Base-by-base conservation (phyloP, 208 protist species). In the Crithidia thermophila region DNA sequence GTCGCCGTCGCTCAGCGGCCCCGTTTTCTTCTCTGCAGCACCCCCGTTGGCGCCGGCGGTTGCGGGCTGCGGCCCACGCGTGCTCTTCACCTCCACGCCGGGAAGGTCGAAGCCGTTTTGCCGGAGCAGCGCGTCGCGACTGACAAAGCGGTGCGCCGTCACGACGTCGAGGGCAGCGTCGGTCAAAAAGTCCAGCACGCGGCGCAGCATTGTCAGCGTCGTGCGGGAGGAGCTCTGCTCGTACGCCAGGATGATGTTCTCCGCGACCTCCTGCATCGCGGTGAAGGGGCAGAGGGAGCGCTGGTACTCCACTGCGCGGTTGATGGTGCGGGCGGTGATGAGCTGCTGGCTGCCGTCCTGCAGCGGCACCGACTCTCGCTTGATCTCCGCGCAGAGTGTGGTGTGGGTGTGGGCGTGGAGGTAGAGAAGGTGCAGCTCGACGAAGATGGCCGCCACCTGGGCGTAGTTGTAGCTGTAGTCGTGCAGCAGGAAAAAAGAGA, bases 401-500 rank as follows among this genome's bases (percentile, higher is more conserved):
- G 65, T 71, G 71, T 96, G 91, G 10, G 50, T 30, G 63, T 96
- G 91, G 14, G 66, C 43, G 46, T 77, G 58, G 10, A 46, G 57
- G 56, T 69, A 75, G 51, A 96, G 82, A 23, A 90, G 68, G 58
- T 80, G 56, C 45, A 94, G 60, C 50, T 94, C 60, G 7, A 91
- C 77, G 49, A 80, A 93, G 33, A 96, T 31, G 31, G 91, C 88
- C 3, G 82, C 73, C 28, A 96, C 77, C 64, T 96, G 86, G 16
- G 88, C 72, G 62, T 84, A 84, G 72, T 94, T 94, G 69, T 82
- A 96, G 77, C 88, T 91, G 23, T 51, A 47, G 55, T 96, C 91
- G 59, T 93, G 78, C 33, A 94, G 72, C 14, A 96, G 70, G 40
- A 94, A 96, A 73, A 90, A 96, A 52, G 80, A 85, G 51, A 91